Base-by-base conservation (phyloP, 495 filamentous ascomycete species). In the Annulohypoxylon nitens region DNA sequence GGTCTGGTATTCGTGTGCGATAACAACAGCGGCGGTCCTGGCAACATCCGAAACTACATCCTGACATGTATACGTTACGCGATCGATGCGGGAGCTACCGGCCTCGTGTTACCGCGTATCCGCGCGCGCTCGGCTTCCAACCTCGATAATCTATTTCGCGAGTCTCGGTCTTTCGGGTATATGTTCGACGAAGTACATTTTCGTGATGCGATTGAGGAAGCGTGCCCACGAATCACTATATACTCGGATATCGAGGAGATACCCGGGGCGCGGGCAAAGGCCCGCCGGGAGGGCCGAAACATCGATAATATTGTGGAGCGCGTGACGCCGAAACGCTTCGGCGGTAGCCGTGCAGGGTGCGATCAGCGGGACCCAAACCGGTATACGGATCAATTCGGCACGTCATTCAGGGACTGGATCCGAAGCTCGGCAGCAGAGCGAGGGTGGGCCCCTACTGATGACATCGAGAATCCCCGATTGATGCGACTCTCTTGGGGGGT, bases 41-140 rank as follows among this genome's bases (percentile, higher is more conserved):
- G 85, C 39, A 87, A 87, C 70, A 86, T 87, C 50, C 79, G 85
- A 50, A 86, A 85, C 73, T 87, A 83, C 75, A 82, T 87, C 62
- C 76, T 87, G 23, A 85, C 82, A 4, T 87, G 85, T 69, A 11
- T 86, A 0, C 81, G 85, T 5, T 86, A 84, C 77, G 83, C 81
- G 16, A 79, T 87, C 48, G 85, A 85, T 33, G 84, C 83, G 14
- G 85, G 85, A 20, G 85, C 84, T 30, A 80, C 82, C 1, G 78
- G 71, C 1, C 60, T 87, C 23, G 78, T 85, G 9, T 69, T 86
- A n/a, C 84, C 84, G 8, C 77, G 75, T 36, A 83, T 86, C 65
- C 67, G 75, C n/a, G 61, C 75, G 0, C 80, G 83, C 33, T 75
- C 78, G 1, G 59, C 62, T 4, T 59, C 65, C 30, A 68, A 84